A percentile compares a stretch with the other conserved stretches of the same genome.
phyloP scores from a whole-genome alignment of 2,329 filamentous ascomycete species.

The Pseudopyricularia cyperi region DNA sequence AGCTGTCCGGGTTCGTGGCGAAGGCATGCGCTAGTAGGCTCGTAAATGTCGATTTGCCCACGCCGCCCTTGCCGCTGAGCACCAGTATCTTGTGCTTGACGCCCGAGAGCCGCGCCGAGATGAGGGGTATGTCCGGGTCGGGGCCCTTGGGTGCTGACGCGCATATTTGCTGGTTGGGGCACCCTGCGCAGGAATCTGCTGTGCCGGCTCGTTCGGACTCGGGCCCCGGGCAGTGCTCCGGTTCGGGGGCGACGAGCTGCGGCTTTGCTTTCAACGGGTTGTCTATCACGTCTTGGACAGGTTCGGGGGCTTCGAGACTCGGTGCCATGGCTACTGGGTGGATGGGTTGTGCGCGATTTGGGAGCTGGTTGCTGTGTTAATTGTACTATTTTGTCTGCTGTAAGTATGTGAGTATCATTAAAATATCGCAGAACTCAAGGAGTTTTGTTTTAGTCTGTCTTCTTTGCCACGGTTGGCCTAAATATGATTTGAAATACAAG shows the following conservation, averaged over 20 bases:
- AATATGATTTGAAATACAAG: neutral
- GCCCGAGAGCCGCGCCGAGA: slow-evolving; percentile 66
- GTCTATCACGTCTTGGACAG: slow-evolving; percentile 56
- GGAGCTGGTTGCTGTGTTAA: neutral
- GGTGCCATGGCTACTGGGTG: slow-evolving; percentile 51
- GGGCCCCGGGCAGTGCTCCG: slow-evolving; percentile 91
- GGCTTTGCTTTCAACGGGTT: slow-evolving; percentile 69
- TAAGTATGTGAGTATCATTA: neutral
- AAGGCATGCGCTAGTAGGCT: slow-evolving; percentile 82
- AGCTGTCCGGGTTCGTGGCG: slow-evolving; percentile 62
- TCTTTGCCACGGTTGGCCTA: neutral
- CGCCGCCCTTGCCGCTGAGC: slow-evolving; percentile 87
- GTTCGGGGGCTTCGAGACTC: slow-evolving; percentile 59
- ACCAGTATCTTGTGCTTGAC: slow-evolving; percentile 90
- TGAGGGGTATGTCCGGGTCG: slow-evolving; percentile 84
- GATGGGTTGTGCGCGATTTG: neutral
- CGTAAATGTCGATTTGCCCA: slow-evolving; percentile 92
- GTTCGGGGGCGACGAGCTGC: slow-evolving; percentile 83
- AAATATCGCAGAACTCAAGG: no score
- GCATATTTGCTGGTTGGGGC: slow-evolving; percentile 92
- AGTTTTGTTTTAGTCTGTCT: neutral
- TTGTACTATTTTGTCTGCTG: neutral
- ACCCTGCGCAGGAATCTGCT: slow-evolving; percentile 80
- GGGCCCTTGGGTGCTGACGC: slow-evolving; percentile 89
- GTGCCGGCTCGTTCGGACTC: slow-evolving; percentile 59